phyloP scores from a whole-genome alignment of 805 yeast species.

The Sungouiozyma intestinalis region DNA sequence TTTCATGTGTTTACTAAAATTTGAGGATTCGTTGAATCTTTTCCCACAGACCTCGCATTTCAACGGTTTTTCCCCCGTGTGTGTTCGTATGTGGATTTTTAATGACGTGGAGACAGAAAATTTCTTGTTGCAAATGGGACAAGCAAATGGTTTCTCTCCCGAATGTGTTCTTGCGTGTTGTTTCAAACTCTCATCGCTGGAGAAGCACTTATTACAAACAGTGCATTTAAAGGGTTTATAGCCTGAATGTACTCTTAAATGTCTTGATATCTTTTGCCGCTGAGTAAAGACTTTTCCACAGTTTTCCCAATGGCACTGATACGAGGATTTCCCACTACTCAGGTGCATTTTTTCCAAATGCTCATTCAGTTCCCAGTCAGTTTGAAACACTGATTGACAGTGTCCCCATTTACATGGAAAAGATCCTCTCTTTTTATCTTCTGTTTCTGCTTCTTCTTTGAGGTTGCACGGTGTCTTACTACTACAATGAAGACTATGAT shows the following conservation, averaged over 20 bases:
- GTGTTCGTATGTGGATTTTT: constrained; percentile 74
- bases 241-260: constrained; percentile 79
- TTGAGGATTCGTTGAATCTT: constrained; percentile 80
- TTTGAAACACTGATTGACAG: constrained; percentile 43
- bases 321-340: constrained; percentile 58
- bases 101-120: constrained; percentile 79
- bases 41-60: constrained; percentile 75
- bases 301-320: constrained; percentile 67
- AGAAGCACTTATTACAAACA: constrained; percentile 59
- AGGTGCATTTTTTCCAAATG: constrained; percentile 65
- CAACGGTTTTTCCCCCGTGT: constrained; percentile 85
- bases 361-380: constrained; percentile 53
- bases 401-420: constrained; percentile 22
- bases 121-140: constrained; percentile 60
- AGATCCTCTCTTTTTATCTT: too few relatives aligned
- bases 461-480: background rate
- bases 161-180: constrained; percentile 82
- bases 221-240: constrained; percentile 70
- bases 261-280: constrained; percentile 77
- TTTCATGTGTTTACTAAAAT: constrained; percentile 78
- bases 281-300: constrained; percentile 72
- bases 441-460: background rate
- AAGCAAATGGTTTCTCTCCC: constrained; percentile 79
- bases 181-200: constrained; percentile 63
- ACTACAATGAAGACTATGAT: constrained; percentile 4